Evolutionary conservation across 331 rosid genomes (phyloP).

Genomic region (Erythrophleum ivorense): DNA sequence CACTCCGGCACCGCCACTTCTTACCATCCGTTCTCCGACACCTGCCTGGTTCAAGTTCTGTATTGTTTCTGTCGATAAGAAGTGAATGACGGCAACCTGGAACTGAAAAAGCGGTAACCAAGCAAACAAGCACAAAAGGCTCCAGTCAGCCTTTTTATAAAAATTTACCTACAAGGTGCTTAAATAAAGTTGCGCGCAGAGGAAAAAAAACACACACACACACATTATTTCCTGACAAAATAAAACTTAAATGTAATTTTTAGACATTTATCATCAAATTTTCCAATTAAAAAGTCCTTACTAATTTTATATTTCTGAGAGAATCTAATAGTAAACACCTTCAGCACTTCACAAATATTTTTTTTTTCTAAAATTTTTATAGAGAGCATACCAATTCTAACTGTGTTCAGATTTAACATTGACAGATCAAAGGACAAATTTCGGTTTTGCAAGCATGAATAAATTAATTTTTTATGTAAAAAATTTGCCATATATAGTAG

Average conservation of each 20-base stretch:
- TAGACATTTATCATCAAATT: too few relatives aligned
- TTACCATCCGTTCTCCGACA: conserved; percentile 93
- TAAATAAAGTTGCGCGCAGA: not conserved
- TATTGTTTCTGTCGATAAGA: conserved; percentile 37
- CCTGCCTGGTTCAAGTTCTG: conserved; percentile 63
- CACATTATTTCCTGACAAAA: too few relatives aligned
- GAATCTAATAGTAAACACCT: too few relatives aligned
- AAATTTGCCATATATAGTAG: too few relatives aligned
- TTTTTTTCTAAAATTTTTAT: not conserved
- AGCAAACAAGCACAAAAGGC: conserved; percentile 1
- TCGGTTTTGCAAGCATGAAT: not conserved
- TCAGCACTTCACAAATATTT: too few relatives aligned
- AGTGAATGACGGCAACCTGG: conserved; percentile 49
- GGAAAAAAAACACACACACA: too few relatives aligned
- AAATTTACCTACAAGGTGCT: not conserved
- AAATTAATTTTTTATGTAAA: too few relatives aligned
- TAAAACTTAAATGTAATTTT: too few relatives aligned
- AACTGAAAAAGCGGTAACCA: conserved; percentile 43
- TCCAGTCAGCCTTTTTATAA: conserved; percentile 2
- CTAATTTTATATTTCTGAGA: too few relatives aligned
- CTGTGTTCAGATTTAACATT: too few relatives aligned
- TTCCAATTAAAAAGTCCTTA: too few relatives aligned
- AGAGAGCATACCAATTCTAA: not conserved
- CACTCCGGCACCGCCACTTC: conserved; percentile 84
- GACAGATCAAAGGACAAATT: not conserved